phyloP scores from a whole-genome alignment of 1,139 yeast genomes.

The Fermentozyma sake region DNA sequence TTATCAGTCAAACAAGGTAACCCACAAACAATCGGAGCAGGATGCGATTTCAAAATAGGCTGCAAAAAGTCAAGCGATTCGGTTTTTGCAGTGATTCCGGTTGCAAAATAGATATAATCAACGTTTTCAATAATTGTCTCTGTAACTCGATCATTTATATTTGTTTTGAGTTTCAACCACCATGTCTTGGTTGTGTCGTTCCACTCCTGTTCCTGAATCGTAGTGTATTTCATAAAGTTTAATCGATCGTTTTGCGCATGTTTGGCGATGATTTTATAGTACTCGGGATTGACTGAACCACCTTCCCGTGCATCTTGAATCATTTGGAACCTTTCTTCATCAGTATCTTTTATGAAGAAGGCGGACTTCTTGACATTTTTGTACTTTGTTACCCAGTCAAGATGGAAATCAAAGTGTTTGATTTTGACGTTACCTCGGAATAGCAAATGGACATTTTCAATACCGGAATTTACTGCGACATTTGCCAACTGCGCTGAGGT shows the following conservation, averaged over 20 bases:
- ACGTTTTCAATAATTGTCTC: constrained; percentile 10
- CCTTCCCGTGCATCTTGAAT: constrained; percentile 44
- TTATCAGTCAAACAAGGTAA: constrained; percentile 44
- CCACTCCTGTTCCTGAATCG: constrained; percentile 19
- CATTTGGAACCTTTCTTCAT: constrained; percentile 38
- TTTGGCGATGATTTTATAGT: constrained; percentile 27
- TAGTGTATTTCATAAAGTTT: constrained; percentile 20
- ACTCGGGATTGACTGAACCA: constrained; percentile 47
- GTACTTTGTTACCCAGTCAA: constrained; percentile 52
- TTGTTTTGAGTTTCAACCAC: constrained; percentile 7
- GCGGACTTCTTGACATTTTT: constrained; percentile 39
- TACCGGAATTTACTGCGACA: constrained; percentile 28
- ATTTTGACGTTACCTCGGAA: constrained; percentile 39
- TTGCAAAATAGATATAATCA: constrained; percentile 42
- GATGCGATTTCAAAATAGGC: constrained; percentile 20
- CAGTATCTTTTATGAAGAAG: constrained; percentile 41
- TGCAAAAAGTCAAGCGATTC: constrained; percentile 25
- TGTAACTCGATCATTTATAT: constrained; percentile 5
- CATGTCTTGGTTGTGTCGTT: constrained; percentile 13
- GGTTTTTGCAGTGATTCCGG: constrained; percentile 36
- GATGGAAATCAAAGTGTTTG: constrained; percentile 47
- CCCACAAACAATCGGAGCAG: constrained; percentile 32
- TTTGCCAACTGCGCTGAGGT: constrained; percentile 48
- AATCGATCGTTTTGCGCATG: constrained; percentile 28
- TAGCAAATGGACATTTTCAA: constrained; percentile 29